Percentiles rank a stretch among this genome's conserved stretches.
Conservation (phyloP, 305 asterid genomes). For the Plantago coronopus region DNA sequence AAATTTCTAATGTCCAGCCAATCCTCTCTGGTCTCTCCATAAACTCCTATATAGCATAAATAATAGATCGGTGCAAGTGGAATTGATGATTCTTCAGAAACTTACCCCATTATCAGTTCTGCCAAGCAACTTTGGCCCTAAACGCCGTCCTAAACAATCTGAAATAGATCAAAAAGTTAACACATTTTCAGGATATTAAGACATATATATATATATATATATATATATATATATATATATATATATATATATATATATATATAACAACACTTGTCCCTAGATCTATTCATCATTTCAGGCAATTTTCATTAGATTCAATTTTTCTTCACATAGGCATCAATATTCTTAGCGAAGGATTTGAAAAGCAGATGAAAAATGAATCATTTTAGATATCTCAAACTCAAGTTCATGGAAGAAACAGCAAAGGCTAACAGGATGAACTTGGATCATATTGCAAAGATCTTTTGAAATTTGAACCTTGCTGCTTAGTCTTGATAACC, state of each 20-base stretch:
- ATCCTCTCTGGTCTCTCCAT: slow-evolving; percentile 9
- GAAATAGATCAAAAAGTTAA: slow-evolving; percentile 30
- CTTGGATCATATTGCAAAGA: not conserved
- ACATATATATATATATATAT: too few species aligned
- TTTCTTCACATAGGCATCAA: too few species aligned
- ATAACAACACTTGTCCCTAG: too few species aligned
- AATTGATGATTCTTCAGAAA: slow-evolving; percentile 6
- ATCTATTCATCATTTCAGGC: too few species aligned
- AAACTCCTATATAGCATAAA: slow-evolving; percentile 9
- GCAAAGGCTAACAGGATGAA: not conserved
- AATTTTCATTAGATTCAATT: too few species aligned
- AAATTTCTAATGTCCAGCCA: slow-evolving; percentile 12
- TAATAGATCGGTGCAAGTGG: slow-evolving; percentile 14
- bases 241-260: too few species aligned
- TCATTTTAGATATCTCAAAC: not conserved
- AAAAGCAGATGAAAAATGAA: too few species aligned
- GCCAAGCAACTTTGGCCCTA: slow-evolving; percentile 95
- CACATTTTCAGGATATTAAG: not conserved
- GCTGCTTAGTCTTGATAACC: too few species aligned
- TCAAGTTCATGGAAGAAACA: not conserved
- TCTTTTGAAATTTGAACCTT: not conserved
- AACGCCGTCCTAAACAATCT: slow-evolving; percentile 96
- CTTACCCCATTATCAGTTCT: slow-evolving; percentile 86
- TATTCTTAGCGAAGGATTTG: too few species aligned
- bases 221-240: too few species aligned